phyloP scores from a whole-genome alignment of 441 rosid species.

The Erysimum pusillum region DNA sequence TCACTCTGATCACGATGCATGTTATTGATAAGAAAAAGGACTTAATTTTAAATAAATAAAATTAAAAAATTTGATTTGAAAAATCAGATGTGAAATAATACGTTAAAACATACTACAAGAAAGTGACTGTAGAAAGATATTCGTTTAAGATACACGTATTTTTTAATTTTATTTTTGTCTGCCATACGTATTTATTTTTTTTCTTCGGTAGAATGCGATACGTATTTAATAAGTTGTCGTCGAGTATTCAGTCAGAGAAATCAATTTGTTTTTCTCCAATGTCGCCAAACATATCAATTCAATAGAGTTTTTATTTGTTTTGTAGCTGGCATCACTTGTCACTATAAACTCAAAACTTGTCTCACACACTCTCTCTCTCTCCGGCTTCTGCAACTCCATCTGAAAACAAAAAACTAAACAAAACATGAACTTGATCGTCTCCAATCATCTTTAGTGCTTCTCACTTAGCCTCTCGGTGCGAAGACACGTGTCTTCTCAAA shows the following conservation, averaged over 20 bases:
- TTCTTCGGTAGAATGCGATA: too few species aligned
- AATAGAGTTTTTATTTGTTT: not conserved
- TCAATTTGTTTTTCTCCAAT: slow-evolving; percentile 31
- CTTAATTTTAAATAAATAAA: too few species aligned
- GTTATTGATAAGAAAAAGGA: too few species aligned
- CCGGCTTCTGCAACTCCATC: slow-evolving; percentile 24
- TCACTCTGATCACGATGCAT: too few species aligned
- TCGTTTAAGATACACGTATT: not conserved
- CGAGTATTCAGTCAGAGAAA: slow-evolving; percentile 7
- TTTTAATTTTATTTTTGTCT: not conserved
- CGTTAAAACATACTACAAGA: too few species aligned
- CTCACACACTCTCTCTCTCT: slow-evolving; percentile 15
- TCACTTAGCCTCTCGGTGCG: slow-evolving; percentile 1
- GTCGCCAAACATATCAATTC: not conserved
- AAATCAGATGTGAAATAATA: too few species aligned
- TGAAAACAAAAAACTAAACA: slow-evolving; percentile 3
- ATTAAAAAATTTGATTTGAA: too few species aligned
- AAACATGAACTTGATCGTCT: slow-evolving; percentile 31
- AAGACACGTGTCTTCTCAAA: slow-evolving; percentile 31
- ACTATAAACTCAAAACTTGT: slow-evolving; percentile 12
- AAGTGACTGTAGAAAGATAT: too few species aligned
- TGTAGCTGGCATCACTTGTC: slow-evolving; percentile 29
- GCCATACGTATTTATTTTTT: not conserved
- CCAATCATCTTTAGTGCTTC: slow-evolving; percentile 31
- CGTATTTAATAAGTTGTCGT: not conserved